Base-by-base conservation (phyloP, 441 rosid species). In the Populus tomentosa region DNA sequence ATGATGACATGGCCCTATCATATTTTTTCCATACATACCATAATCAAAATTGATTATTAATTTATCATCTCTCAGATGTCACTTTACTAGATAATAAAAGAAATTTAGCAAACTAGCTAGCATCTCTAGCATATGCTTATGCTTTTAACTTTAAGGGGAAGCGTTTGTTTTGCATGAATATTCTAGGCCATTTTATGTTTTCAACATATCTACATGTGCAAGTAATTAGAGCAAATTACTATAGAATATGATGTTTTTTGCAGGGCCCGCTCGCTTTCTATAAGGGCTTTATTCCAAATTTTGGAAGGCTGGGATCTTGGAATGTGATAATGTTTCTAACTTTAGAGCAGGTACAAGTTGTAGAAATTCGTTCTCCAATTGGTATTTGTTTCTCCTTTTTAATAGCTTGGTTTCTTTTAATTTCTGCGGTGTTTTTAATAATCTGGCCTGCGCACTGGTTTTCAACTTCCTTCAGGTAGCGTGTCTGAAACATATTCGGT, bases 271-370 rank as follows among this genome's bases (percentile, higher is more conserved):
- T 91, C 73, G 99, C 99, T 56, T 96, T 96, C 84, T 94, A 96
- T 67, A 94, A 93, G 85, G 99, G 99, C 62, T 96, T 96, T 80
- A 85, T 96, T 82, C 98, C 99, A 46, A 96, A 94, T 89, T 94
- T 94, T 66, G 99, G 97, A 70, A 86, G 99, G 72, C 96, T 96
- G 36, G 99, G 99, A 79, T 92, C 99, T 77, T 96, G 98, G 99
- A 96, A 94, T 32, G 99, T 96, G 78, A 96, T 96, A 84, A 94
- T 94, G 99, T 96, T 96, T 82, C 90, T 94, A 80, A 96, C 98
- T 53, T 87, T 96, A 16, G 98, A 96, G 80, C 99, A 94, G 98
- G 98, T 96, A 85, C 66, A 68, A 16, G 24, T 46, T 70, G 53
- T 16, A 61, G 33, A 72, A 3, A 26, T 13, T 35, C 23, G 16